phyloP scores from a whole-genome alignment of 768 basidiomycete genomes.

The Melanogaster broomeanus region DNA sequence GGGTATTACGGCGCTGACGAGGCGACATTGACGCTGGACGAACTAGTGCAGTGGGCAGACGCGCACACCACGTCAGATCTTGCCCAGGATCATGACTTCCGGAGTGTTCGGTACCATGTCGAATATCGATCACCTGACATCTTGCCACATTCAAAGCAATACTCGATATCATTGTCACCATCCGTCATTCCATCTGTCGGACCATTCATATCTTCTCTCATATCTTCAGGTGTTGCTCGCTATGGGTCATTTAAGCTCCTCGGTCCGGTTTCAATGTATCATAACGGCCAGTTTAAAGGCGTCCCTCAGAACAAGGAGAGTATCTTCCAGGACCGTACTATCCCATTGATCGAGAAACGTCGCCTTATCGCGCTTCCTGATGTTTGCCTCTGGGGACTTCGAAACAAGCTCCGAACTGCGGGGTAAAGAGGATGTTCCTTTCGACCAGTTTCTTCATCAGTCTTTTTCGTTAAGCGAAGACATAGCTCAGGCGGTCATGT shows the following conservation, averaged over 20 bases:
- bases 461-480: constrained; percentile 63
- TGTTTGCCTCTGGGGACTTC: constrained; percentile 77
- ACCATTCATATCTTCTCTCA: constrained; percentile 73
- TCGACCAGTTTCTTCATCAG: constrained; percentile 63
- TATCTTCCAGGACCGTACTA: constrained; percentile 81
- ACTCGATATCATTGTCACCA: constrained; percentile 85
- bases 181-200: constrained; percentile 80
- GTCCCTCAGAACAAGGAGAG: constrained; percentile 94
- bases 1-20: constrained; percentile 83
- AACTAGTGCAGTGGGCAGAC: constrained; percentile 73
- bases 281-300: constrained; percentile 47
- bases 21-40: constrained; percentile 80
- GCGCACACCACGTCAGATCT: constrained; percentile 22
- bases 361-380: constrained; percentile 90
- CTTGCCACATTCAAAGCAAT: constrained; percentile 67
- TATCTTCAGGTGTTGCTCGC: constrained; percentile 81
- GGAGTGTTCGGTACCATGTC: constrained; percentile 16
- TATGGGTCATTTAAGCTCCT: constrained; percentile 92
- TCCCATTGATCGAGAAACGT: constrained; percentile 82
- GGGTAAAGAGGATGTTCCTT: constrained; percentile 55
- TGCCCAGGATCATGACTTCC: constrained; percentile 3
- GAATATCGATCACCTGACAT: constrained; percentile 44
- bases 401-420: constrained; percentile 61
- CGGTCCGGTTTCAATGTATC: constrained; percentile 65
- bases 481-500: constrained; percentile 64